Evolutionary conservation across 495 filamentous ascomycete species (phyloP), one percentile per base, ranked within the genome.

Genomic region (Cercophora newfieldiana): DNA sequence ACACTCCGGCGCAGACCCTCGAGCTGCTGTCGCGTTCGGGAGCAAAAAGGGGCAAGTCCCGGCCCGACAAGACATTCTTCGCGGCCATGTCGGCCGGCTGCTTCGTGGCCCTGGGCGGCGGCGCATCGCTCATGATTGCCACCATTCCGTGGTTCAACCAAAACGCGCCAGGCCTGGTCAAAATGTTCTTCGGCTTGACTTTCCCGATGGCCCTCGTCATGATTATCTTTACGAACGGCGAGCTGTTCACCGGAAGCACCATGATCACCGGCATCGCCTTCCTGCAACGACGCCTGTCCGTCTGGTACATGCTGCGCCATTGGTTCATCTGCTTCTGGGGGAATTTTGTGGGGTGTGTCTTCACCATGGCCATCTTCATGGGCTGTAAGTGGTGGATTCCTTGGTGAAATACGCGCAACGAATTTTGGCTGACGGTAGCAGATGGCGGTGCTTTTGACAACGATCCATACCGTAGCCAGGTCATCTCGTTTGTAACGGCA

Each of bases 141-240:
- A 74, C 83, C 2, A 73, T 85, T 1, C 82, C 86, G 0, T 90
- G 87, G 87, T 87, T 83, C 63, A 78, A 83, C 54, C 80, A 85
- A 10, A 89, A 88, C 70, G 86, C 86, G 6, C 81, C 83, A 0
- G 86, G 87, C 1, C 72, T 89, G 51, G 83, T 90, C 49, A 80
- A 84, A 12, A 85, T 81, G 1, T 79, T 88, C 57, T 73, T 78
- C 25, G 83, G 84, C 1, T 65, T 87, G 49, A 78, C 88, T 25
- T 89, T 89, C 64, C 86, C 85, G 1, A 81, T 85, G 51, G 86
- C 86, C 2, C 74, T 88, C 71, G 79, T 81, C 33, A 82, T 87
- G 79, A 86, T 88, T 55, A 79, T 89, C 37, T 69, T 88, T n/a
- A 86, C 81, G 0, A 84, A 86, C 1, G 79, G 82, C 1, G 87